Conservation (phyloP, 208 protist genomes). For the Acanthamoeba castellanii region DNA sequence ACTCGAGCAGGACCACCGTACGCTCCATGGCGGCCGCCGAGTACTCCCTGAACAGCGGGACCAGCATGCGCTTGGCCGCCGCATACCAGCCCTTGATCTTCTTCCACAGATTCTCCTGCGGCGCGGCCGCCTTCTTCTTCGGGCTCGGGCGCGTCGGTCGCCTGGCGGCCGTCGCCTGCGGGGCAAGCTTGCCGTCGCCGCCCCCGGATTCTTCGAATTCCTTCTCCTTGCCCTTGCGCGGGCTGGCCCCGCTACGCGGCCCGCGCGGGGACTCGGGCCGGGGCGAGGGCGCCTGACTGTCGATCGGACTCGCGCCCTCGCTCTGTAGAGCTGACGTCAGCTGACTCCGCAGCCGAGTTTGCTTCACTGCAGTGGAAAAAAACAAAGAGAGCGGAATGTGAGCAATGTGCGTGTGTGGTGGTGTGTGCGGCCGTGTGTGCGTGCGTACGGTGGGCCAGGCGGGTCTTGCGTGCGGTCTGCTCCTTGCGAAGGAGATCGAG, state of each 20-base stretch:
- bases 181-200: no score
- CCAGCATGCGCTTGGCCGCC: conserved; percentile 1
- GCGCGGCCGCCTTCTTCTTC: neutral
- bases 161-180: no score
- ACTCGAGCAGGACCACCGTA: conserved; percentile 19
- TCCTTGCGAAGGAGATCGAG: conserved; percentile 41
- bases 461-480: neutral
- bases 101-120: neutral
- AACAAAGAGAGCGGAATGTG: no score
- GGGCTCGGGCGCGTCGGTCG: neutral
- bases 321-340: neutral
- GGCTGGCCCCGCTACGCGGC: neutral
- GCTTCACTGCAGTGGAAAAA: conserved; percentile 63
- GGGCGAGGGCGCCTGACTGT: neutral
- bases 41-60: conserved; percentile 1
- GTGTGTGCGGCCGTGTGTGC: neutral
- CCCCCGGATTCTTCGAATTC: neutral
- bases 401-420: neutral
- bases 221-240: conserved; percentile 49
- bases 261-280: neutral
- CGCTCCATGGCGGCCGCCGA: neutral
- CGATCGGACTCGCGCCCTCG: neutral
- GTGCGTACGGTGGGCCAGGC: conserved; percentile 30
- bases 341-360: conserved; percentile 35
- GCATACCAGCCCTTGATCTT: conserved; percentile 20